Percentiles rank a stretch among this genome's conserved stretches.
phyloP scores from a whole-genome alignment of 2,329 filamentous ascomycete species.

The Botrytis medusae region DNA sequence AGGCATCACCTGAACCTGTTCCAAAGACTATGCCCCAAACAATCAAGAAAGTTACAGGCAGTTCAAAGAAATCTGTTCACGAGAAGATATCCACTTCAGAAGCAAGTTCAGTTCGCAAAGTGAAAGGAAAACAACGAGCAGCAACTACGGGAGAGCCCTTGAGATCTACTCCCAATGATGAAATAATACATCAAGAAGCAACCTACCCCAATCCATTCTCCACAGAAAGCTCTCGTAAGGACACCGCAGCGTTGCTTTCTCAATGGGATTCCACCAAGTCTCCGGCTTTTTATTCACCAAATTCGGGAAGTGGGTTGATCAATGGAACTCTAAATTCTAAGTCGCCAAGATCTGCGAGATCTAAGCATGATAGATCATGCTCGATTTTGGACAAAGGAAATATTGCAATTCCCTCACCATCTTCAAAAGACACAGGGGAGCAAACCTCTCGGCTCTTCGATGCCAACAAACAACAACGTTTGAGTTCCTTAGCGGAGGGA shows the following conservation, averaged over 20 bases:
- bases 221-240: constrained; percentile 10
- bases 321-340: not conserved
- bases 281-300: not conserved
- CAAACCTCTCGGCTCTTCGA: constrained; percentile 12
- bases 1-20: not conserved
- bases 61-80: not conserved
- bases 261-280: constrained; percentile 2
- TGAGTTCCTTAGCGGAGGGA: not conserved
- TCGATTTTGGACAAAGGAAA: not conserved
- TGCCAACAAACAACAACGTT: constrained; percentile 6
- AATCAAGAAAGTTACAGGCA: not conserved
- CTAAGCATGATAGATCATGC: constrained; percentile 3
- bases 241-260: constrained; percentile 13
- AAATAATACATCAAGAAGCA: constrained; percentile 23
- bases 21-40: constrained; percentile 7
- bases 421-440: constrained; percentile 13
- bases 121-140: not conserved
- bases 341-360: not conserved
- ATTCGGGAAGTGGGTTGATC: not conserved
- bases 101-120: not conserved
- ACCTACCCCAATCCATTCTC: constrained; percentile 16
- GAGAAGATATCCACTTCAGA: not conserved
- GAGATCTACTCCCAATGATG: not conserved
- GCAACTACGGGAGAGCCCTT: not conserved
- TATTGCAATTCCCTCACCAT: constrained; percentile 9